A percentile compares a stretch with the other conserved stretches of the same genome.
phyloP scores from a whole-genome alignment of 306 rosid genomes.

The Potentilla sterilis region DNA sequence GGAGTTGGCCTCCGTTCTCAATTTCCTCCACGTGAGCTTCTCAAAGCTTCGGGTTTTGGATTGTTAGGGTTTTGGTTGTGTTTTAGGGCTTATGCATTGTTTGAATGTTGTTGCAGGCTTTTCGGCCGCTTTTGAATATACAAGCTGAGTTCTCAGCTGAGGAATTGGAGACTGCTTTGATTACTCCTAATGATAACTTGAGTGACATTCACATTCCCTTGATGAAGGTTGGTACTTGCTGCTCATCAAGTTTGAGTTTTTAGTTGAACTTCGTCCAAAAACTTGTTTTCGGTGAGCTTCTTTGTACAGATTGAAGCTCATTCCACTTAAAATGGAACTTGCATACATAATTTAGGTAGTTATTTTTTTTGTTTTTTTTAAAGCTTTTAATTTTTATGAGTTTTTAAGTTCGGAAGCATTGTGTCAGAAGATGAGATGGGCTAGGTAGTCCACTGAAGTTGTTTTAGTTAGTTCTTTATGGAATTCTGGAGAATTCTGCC shows the following conservation, averaged over 20 bases:
- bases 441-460: background rate
- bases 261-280: background rate
- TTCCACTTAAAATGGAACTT: background rate
- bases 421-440: background rate
- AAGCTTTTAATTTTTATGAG: background rate
- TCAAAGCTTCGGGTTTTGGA: constrained; percentile 36
- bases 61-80: constrained; percentile 22
- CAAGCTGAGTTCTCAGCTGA: constrained; percentile 81
- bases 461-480: background rate
- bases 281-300: constrained; percentile 12
- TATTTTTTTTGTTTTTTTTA: background rate
- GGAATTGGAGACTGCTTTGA: constrained; percentile 95
- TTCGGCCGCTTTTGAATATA: constrained; percentile 82
- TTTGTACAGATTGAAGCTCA: constrained; percentile 19
- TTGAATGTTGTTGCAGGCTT: constrained; percentile 50
- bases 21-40: constrained; percentile 85
- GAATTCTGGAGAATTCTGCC: background rate
- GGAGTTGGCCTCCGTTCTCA: constrained; percentile 91
- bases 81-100: constrained; percentile 32
- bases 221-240: constrained; percentile 73
- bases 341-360: background rate
- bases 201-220: constrained; percentile 94
- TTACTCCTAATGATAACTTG: constrained; percentile 83
- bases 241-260: background rate
- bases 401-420: background rate